Conservation (phyloP, 495 filamentous ascomycete genomes). For the Clohesyomyces aquaticus region DNA sequence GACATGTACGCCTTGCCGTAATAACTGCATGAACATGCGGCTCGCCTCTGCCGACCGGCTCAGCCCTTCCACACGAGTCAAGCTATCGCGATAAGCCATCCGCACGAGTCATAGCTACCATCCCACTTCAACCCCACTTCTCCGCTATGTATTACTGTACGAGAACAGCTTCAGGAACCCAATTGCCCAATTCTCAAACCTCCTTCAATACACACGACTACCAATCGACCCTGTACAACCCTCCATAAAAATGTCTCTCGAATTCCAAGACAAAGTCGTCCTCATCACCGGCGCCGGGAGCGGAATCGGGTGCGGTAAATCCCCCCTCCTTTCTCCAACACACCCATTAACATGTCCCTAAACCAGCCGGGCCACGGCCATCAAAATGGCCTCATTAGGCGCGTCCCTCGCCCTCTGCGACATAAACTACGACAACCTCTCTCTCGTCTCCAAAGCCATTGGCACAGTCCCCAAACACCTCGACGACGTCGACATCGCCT, state of each 20-base stretch:
- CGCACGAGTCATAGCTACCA: slow-evolving; percentile 29
- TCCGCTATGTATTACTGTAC: slow-evolving; percentile 8
- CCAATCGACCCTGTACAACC: no score
- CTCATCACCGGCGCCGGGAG: slow-evolving; percentile 59
- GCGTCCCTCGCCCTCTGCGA: slow-evolving; percentile 55
- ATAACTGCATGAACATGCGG: no score
- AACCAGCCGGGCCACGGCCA: slow-evolving; percentile 53
- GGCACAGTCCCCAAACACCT: slow-evolving; percentile 34
- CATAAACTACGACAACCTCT: slow-evolving; percentile 46
- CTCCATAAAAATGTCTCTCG: slow-evolving; percentile 42
- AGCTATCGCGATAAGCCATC: slow-evolving; percentile 4
- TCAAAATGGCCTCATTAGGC: slow-evolving; percentile 50
- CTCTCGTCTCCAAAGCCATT: slow-evolving; percentile 32
- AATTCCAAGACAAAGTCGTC: slow-evolving; percentile 50
- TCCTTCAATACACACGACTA: not conserved
- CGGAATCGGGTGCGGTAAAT: slow-evolving; percentile 53
- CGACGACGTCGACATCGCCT: slow-evolving; percentile 50
- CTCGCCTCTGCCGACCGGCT: no score
- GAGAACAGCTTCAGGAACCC: not conserved
- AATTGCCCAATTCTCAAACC: not conserved
- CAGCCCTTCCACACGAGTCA: slow-evolving; percentile 4
- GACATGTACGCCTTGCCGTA: no score
- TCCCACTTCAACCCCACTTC: slow-evolving; percentile 39
- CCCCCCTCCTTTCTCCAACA: not conserved
- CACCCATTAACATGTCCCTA: not conserved